Evolutionary conservation across 2,329 filamentous ascomycete species (phyloP).

Genomic region (Colletotrichum caudatum): DNA sequence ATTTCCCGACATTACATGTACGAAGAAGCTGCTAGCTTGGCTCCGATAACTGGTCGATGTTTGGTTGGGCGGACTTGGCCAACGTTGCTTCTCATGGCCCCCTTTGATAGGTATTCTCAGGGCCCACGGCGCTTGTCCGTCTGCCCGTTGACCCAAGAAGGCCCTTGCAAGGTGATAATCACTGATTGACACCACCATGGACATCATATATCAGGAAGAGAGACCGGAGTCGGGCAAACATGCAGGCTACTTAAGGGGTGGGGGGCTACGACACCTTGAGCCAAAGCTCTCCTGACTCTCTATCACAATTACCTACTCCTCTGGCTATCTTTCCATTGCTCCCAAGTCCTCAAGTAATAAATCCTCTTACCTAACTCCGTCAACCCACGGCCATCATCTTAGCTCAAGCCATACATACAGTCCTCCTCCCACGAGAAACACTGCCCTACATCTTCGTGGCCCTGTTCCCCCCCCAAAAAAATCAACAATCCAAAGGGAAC

Average conservation of each 20-base stretch:
- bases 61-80: constrained; percentile 51
- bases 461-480: constrained; percentile 21
- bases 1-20: constrained; percentile 51
- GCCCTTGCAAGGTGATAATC: constrained; percentile 39
- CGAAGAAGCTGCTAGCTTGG: constrained; percentile 40
- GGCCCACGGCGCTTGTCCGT: constrained; percentile 28
- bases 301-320: constrained; percentile 12
- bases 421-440: constrained; percentile 44
- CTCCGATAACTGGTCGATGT: constrained; percentile 53
- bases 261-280: constrained; percentile 23
- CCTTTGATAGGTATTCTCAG: constrained; percentile 33
- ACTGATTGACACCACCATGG: constrained; percentile 42
- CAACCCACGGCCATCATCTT: constrained; percentile 17
- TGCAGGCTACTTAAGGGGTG: constrained; percentile 39
- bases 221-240: constrained; percentile 20
- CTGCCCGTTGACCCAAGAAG: constrained; percentile 38
- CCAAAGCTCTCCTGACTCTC: constrained; percentile 24
- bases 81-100: constrained; percentile 26
- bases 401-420: constrained; percentile 15
- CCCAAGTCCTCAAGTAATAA: constrained; percentile 28
- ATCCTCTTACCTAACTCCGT: constrained; percentile 8
- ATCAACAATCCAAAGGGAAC: constrained; percentile 27
- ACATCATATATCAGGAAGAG: constrained; percentile 28
- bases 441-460: constrained; percentile 24
- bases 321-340: constrained; percentile 11